These are phyloP conservation scores for Crithidia sp. DNA, from an alignment of 208 protist genomes.

Conservation along the genomic window DNA sequence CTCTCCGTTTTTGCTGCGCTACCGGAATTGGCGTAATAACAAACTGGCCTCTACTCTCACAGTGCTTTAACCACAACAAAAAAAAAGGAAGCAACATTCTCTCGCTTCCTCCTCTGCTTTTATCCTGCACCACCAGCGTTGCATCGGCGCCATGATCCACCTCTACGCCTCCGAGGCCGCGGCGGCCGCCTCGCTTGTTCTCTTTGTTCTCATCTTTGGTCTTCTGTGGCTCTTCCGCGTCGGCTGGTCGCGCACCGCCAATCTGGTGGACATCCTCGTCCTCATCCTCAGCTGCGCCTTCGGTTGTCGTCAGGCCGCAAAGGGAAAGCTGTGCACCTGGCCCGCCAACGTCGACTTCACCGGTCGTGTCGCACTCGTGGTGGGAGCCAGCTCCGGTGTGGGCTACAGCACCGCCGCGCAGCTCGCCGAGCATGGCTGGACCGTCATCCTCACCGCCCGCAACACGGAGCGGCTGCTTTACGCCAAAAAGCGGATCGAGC, in stretches of 20 bases:
- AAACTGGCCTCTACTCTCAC: too few relatives aligned
- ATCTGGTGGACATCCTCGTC: constrained; percentile 32
- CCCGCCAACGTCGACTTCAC: constrained; percentile 58
- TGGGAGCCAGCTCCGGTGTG: constrained; percentile 78
- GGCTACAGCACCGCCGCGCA: constrained; percentile 75
- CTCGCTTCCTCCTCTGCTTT: too few relatives aligned
- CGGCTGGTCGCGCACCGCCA: constrained; percentile 22
- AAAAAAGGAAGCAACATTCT: not conserved
- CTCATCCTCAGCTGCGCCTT: constrained; percentile 41
- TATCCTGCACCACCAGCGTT: too few relatives aligned
- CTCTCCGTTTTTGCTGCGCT: too few relatives aligned
- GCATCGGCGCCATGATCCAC: constrained; percentile 58
- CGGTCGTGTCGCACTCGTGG: constrained; percentile 76
- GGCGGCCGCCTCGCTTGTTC: constrained; percentile 30
- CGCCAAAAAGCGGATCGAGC: constrained; percentile 52
- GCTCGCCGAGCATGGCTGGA: constrained; percentile 78
- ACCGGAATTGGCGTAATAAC: too few relatives aligned
- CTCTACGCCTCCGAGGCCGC: constrained; percentile 60
- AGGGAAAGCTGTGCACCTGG: constrained; percentile 65
- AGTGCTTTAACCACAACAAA: not conserved
- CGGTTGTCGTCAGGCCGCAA: constrained; percentile 54
- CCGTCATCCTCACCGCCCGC: constrained; percentile 72
- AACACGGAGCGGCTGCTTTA: constrained; percentile 57
- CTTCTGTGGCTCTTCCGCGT: constrained; percentile 22
- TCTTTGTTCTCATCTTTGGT: constrained; percentile 22